Conservation (phyloP, 2,329 filamentous ascomycete species). For the Pestalotiopsis fici region DNA sequence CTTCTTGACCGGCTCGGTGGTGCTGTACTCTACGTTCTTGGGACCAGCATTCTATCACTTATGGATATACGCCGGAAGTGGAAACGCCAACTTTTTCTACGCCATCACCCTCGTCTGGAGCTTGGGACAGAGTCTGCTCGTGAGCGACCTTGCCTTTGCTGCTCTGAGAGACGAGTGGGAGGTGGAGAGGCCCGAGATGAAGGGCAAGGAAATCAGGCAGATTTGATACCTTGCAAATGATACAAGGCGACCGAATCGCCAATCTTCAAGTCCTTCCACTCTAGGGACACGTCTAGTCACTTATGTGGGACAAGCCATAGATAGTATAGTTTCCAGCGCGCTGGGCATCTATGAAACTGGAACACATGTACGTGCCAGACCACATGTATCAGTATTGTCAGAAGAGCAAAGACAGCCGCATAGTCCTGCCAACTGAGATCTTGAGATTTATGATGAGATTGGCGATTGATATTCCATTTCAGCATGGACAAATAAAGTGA, state of each 20-base stretch:
- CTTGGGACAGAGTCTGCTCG: constrained; percentile 79
- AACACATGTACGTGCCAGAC: too few species aligned
- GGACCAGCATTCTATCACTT: constrained; percentile 95
- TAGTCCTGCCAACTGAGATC: background rate
- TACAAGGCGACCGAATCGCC: background rate
- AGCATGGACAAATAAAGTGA: background rate
- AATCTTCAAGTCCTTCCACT: background rate
- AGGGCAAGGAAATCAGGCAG: constrained; percentile 83
- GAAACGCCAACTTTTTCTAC: constrained; percentile 99
- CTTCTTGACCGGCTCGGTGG: constrained; percentile 79
- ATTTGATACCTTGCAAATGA: constrained; percentile 55
- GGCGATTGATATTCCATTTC: background rate
- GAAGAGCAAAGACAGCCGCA: too few species aligned
- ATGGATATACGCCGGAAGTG: constrained; percentile 97
- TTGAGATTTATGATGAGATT: background rate
- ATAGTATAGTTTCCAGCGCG: too few species aligned
- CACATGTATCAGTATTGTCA: too few species aligned
- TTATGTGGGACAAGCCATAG: too few species aligned
- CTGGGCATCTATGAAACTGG: too few species aligned
- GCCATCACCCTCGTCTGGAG: constrained; percentile 99
- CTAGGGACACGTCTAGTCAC: too few species aligned
- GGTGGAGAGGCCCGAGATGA: constrained; percentile 84
- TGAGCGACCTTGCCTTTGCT: constrained; percentile 87
- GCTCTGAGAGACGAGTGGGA: constrained; percentile 93
- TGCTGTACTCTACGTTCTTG: constrained; percentile 85